Evolutionary conservation across 169 alveolate genomes (phyloP), one percentile per base, ranked within the genome.

Genomic region (Plasmodium chabaudi): DNA sequence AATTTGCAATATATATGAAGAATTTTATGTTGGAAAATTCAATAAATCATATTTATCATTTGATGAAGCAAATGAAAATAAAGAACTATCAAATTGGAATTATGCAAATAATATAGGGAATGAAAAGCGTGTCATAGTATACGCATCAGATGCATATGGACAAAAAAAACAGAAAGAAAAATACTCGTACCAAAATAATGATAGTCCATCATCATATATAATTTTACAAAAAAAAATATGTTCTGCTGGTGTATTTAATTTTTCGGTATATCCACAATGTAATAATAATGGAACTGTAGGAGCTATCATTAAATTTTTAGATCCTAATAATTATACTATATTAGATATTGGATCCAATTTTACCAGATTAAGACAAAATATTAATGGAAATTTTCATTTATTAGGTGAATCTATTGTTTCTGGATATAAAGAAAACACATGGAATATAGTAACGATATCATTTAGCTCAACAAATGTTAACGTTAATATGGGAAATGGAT

Each of bases 261-360:
- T 93, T 61, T 77, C 94, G 13, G 42, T 94, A 34, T 89, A 94
- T 60, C 95, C 96, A 17, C 95, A 94, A 87, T 95, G 97, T 53
- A 94, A 91, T 5, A 74, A 93, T 70, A 61, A 64, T 55, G 97
- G 97, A 1, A 73, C 91, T 2, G 93, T 92, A 71, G 97, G 97
- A 44, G 91, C 95, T 1, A 89, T 94, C 15, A 87, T 95, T 55
- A 93, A 93, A 67, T 94, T 92, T 84, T 60, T 13, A 21, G 95
- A 95, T 73, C 71, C 92, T 4, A 94, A 94, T n/a, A 95, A 94
- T 57, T 95, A 89, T 72, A 88, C 94, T 55, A 56, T 94, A 72
- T 90, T 95, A 55, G 97, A 95, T 72, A 65, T 95, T 65, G 93
- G 95, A 17, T 87, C 91, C 23, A 64, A 86, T 44, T 79, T 84